Evolutionary conservation across 1,284 basidiomycete species (phyloP).

Genomic region (Sanghuangporus weigelae): DNA sequence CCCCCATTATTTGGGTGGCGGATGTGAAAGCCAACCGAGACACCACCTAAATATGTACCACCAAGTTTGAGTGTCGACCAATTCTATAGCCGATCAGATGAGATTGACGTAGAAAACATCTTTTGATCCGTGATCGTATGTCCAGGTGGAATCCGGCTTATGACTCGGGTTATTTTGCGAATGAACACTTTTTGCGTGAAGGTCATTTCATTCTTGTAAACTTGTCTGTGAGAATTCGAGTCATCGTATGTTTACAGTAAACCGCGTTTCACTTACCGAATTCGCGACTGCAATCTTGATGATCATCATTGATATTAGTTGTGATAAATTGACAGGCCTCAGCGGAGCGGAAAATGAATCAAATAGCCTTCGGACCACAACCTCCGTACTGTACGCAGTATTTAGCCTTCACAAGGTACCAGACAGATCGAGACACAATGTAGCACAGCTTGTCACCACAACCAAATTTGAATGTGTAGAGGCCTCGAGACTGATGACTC

Average conservation of each 20-base stretch:
- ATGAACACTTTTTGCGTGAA: too few relatives aligned
- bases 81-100: not conserved
- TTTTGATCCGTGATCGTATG: not conserved
- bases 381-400: too few relatives aligned
- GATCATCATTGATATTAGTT: too few relatives aligned
- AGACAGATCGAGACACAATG: not conserved
- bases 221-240: too few relatives aligned
- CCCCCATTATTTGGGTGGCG: not conserved
- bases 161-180: not conserved
- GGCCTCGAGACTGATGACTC: not conserved
- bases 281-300: too few relatives aligned
- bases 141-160: not conserved
- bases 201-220: too few relatives aligned
- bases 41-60: not conserved
- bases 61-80: not conserved
- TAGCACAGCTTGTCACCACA: not conserved
- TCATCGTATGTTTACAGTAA: too few relatives aligned
- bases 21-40: conserved; percentile 6
- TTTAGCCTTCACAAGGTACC: too few relatives aligned
- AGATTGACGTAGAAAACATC: not conserved
- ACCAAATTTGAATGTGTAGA: not conserved
- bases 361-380: too few relatives aligned
- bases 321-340: too few relatives aligned
- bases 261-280: too few relatives aligned
- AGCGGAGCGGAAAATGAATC: too few relatives aligned